Percentiles rank a stretch among this genome's conserved stretches.
Evolutionary conservation across 768 basidiomycete species (phyloP).

Genomic region (Tephrocybe sp.): DNA sequence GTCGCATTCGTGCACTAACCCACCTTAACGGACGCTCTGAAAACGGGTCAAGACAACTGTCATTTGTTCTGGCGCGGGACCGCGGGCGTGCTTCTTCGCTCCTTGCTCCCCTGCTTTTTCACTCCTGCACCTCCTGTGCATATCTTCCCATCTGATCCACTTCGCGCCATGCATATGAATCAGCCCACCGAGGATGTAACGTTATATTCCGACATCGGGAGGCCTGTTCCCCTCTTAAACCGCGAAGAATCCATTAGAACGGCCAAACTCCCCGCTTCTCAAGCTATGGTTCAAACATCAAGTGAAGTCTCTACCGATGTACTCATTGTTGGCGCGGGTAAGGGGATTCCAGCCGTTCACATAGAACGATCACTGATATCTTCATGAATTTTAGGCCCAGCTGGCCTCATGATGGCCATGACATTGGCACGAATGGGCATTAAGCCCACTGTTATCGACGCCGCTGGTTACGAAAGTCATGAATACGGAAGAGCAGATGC

Average conservation of each 20-base stretch:
- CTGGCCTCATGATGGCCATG: constrained; percentile 17
- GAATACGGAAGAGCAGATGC: constrained; percentile 17
- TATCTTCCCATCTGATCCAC: constrained; percentile 10
- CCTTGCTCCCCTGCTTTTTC: not conserved
- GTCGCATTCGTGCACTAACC: not conserved
- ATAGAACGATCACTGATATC: not conserved
- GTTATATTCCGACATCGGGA: not conserved
- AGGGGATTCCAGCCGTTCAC: not conserved
- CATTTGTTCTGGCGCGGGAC: constrained; percentile 6
- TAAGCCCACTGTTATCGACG: constrained; percentile 12
- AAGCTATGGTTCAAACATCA: constrained; percentile 14
- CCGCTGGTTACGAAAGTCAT: constrained; percentile 13
- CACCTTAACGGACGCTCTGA: constrained; percentile 1
- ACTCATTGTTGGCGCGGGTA: constrained; percentile 16
- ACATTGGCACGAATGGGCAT: constrained; percentile 15
- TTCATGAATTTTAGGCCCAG: constrained; percentile 5
- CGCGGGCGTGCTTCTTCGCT: constrained; percentile 8
- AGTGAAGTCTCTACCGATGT: constrained; percentile 10
- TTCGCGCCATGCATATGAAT: constrained; percentile 7
- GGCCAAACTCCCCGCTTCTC: not conserved
- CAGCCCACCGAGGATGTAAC: constrained; percentile 12
- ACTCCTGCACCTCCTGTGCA: constrained; percentile 2
- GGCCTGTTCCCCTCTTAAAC: constrained; percentile 6
- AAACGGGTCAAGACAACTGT: constrained; percentile 1
- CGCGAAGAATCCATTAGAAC: not conserved